Percentiles rank a stretch among this genome's conserved stretches.
Conservation (phyloP, 306 rosid genomes). For the Cicer bijugum region DNA sequence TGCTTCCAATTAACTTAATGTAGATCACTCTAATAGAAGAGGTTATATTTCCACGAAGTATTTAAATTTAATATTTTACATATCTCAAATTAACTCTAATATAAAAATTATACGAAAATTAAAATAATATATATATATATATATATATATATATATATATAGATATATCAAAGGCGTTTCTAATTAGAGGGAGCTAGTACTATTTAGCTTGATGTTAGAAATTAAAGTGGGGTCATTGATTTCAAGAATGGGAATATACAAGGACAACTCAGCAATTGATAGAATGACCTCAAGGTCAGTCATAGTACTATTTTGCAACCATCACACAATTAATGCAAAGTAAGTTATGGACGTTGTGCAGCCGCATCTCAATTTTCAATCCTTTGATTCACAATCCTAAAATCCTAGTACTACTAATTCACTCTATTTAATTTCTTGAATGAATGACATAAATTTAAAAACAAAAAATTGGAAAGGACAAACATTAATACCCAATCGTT, state of each 20-base stretch:
- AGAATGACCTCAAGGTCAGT: not conserved
- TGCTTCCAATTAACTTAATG: too few species aligned
- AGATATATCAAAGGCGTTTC: too few species aligned
- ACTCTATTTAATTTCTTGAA: not conserved
- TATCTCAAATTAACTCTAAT: too few species aligned
- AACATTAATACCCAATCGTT: not conserved
- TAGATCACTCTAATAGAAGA: too few species aligned
- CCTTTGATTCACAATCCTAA: not conserved
- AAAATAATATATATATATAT: too few species aligned
- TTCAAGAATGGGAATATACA: not conserved
- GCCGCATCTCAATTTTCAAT: conserved; percentile 36
- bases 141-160: too few species aligned
- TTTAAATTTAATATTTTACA: too few species aligned
- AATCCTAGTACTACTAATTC: not conserved
- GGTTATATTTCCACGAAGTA: too few species aligned
- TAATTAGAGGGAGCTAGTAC: too few species aligned
- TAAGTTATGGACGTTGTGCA: conserved; percentile 12
- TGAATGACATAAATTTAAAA: not conserved
- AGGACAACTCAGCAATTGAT: not conserved
- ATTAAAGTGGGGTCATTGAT: conserved; percentile 18
- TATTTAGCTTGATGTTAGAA: not conserved
- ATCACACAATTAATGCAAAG: not conserved
- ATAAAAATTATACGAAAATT: too few species aligned
- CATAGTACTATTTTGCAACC: not conserved
- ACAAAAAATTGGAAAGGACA: not conserved